Conservation (phyloP, 768 basidiomycete species). For the Lentinula sp. region DNA sequence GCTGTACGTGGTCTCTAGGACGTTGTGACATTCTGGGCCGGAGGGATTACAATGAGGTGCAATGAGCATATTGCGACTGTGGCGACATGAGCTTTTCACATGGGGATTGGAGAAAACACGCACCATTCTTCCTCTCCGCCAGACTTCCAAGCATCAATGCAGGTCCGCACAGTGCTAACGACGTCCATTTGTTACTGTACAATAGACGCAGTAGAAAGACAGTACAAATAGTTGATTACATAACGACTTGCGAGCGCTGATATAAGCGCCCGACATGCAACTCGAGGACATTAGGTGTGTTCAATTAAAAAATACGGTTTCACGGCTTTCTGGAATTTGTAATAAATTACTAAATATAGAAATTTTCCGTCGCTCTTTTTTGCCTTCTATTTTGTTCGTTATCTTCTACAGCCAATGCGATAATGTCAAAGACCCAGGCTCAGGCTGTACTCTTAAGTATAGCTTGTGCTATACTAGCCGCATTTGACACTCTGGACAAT, state of each 20-base stretch:
- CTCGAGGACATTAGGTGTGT: no score
- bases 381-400: no score
- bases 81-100: slow-evolving; percentile 9
- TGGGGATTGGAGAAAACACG: slow-evolving; percentile 16
- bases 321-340: no score
- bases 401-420: neutral
- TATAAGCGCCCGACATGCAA: neutral
- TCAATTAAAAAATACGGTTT: no score
- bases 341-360: no score
- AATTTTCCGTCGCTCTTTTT: no score
- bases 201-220: neutral
- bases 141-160: slow-evolving; percentile 47
- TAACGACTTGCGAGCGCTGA: neutral
- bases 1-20: slow-evolving; percentile 63
- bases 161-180: slow-evolving; percentile 43
- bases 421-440: neutral
- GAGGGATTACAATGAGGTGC: slow-evolving; percentile 54
- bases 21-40: slow-evolving; percentile 45
- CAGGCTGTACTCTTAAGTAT: neutral
- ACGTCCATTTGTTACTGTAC: slow-evolving; percentile 56
- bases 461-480: neutral
- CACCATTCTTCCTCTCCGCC: slow-evolving; percentile 64
- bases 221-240: neutral
- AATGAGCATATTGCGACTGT: slow-evolving; percentile 57
- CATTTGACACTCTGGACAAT: neutral